These are phyloP conservation scores for Fusarium clavum DNA, from an alignment of 2,329 filamentous ascomycete species.

Conservation along the genomic window DNA sequence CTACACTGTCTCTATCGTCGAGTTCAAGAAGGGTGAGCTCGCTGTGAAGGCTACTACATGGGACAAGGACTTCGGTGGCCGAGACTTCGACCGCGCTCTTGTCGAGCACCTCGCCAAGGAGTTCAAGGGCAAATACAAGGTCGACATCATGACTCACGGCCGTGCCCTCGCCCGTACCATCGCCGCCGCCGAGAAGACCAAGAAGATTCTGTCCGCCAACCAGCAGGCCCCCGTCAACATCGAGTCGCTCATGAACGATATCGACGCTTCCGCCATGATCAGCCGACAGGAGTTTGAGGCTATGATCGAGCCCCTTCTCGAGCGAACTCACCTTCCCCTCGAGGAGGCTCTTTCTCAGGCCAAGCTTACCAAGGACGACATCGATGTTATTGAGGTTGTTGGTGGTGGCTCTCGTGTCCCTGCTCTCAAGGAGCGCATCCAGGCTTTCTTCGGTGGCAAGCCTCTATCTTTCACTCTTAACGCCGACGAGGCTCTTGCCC, in stretches of 20 bases:
- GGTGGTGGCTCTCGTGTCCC: constrained; percentile 96
- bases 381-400: constrained; percentile 92
- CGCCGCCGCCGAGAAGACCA: constrained; percentile 93
- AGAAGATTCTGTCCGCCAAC: constrained; percentile 98
- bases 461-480: constrained; percentile 94
- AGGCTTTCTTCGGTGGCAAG: constrained; percentile 88
- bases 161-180: constrained; percentile 91
- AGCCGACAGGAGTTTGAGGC: constrained; percentile 95
- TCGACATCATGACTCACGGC: constrained; percentile 90
- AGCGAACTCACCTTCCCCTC: constrained; percentile 77
- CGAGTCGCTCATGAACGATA: constrained; percentile 98
- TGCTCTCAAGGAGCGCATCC: constrained; percentile 88
- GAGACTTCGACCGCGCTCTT: constrained; percentile 95
- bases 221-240: constrained; percentile 93
- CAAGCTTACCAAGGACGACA: constrained; percentile 89
- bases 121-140: constrained; percentile 98
- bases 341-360: constrained; percentile 96
- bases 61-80: constrained; percentile 96
- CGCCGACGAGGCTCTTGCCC: constrained; percentile 95
- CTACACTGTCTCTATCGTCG: constrained; percentile 93
- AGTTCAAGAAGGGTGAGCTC: constrained; percentile 97
- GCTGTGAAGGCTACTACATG: constrained; percentile 91
- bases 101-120: constrained; percentile 95
- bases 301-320: constrained; percentile 85
- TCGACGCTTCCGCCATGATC: constrained; percentile 89